A percentile compares a stretch with the other conserved stretches of the same genome.
These are phyloP conservation scores for Cicer yamashitae DNA, from an alignment of 306 rosid genomes.

Conservation along the genomic window DNA sequence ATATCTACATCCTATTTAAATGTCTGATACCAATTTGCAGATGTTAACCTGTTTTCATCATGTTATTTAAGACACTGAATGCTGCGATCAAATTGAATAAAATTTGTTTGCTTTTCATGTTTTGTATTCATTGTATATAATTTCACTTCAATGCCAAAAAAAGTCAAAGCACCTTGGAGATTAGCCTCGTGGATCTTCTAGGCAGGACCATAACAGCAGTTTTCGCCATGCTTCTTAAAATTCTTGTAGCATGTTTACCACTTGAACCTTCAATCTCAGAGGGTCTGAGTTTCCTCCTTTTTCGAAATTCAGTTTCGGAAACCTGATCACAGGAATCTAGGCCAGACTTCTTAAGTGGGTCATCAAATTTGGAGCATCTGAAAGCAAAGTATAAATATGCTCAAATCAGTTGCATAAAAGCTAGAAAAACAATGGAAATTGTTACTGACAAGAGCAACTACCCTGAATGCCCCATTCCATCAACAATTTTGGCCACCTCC, in stretches of 20 bases:
- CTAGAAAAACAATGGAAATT: conserved; percentile 23
- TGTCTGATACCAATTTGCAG: conserved; percentile 1
- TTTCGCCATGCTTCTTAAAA: conserved; percentile 63
- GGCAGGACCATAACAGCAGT: conserved; percentile 41
- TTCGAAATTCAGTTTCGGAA: conserved; percentile 47
- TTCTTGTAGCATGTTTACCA: conserved; percentile 49
- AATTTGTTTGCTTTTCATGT: conserved; percentile 7
- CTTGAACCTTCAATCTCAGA: conserved; percentile 45
- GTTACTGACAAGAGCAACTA: conserved; percentile 46
- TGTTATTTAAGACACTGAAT: neutral
- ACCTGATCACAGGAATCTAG: conserved; percentile 43
- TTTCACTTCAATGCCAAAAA: conserved; percentile 14
- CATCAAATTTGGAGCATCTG: conserved; percentile 68
- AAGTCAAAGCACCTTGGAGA: conserved; percentile 52
- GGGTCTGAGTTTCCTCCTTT: conserved; percentile 55
- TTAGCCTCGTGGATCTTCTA: conserved; percentile 68
- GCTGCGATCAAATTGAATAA: neutral
- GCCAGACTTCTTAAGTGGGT: conserved; percentile 53
- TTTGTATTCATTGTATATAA: neutral
- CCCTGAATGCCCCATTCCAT: conserved; percentile 65
- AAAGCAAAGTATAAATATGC: conserved; percentile 43
- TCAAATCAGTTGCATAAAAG: conserved; percentile 35
- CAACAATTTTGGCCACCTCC: conserved; percentile 57
- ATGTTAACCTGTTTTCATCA: conserved; percentile 10
- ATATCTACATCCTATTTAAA: conserved; percentile 28